Percentiles rank a stretch among this genome's conserved stretches.
Evolutionary conservation across 805 yeast species (phyloP).

Genomic region (Teunomyces atbi): DNA sequence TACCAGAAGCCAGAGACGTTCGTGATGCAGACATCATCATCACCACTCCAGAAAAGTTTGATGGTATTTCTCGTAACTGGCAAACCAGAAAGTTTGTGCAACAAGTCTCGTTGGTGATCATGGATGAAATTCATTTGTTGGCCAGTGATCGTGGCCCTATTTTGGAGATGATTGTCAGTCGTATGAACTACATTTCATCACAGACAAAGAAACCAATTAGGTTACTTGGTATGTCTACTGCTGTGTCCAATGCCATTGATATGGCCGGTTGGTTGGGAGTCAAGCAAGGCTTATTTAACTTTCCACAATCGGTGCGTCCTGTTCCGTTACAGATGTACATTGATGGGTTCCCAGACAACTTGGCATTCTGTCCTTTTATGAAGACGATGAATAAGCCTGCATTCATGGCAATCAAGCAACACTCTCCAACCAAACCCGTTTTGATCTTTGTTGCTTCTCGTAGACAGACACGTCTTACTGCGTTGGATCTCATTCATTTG

Average conservation of each 20-base stretch:
- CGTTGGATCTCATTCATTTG: constrained; percentile 71
- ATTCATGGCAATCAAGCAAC: constrained; percentile 87
- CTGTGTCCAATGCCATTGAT: constrained; percentile 81
- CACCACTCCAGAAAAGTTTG: constrained; percentile 85
- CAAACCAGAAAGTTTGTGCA: constrained; percentile 75
- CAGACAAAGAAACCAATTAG: constrained; percentile 61
- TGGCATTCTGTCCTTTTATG: constrained; percentile 82
- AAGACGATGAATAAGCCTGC: constrained; percentile 89
- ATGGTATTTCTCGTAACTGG: constrained; percentile 87
- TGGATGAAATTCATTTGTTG: constrained; percentile 82
- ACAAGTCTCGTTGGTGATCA: constrained; percentile 68
- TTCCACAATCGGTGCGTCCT: constrained; percentile 80
- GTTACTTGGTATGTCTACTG: constrained; percentile 77
- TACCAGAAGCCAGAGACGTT: constrained; percentile 68
- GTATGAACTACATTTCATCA: constrained; percentile 71
- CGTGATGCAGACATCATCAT: constrained; percentile 70
- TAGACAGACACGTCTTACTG: constrained; percentile 78
- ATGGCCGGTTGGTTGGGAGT: constrained; percentile 86
- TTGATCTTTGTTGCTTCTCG: constrained; percentile 83
- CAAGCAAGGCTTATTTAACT: constrained; percentile 70
- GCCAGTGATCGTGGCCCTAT: constrained; percentile 88
- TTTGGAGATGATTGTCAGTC: constrained; percentile 84
- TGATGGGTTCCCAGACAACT: constrained; percentile 80
- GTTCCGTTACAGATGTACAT: constrained; percentile 85
- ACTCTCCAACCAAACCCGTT: constrained; percentile 82